Evolutionary conservation across 345 rosid genomes (phyloP), one percentile per base, ranked within the genome.

Genomic region (Hevea brasiliensis): DNA sequence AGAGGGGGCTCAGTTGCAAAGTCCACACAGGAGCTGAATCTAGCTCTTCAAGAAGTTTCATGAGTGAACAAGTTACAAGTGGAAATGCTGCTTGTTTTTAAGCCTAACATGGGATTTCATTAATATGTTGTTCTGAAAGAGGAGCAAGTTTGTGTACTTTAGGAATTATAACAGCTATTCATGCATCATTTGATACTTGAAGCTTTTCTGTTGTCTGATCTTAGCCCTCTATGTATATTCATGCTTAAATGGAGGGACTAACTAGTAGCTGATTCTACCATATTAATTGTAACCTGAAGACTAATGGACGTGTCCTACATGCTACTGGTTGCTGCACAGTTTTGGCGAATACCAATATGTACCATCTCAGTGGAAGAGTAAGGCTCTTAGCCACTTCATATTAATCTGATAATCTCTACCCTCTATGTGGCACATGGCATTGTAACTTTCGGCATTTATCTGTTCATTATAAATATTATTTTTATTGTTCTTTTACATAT

Each of bases 1-100:
- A 87, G 94, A 86, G 97, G 94, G 17, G 98, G 96, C n/a, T 87
- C 89, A 57, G 96, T 92, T 71, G 90, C 92, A 27, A 95, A 95
- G 78, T 83, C 88, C 32, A 94, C 90, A 15, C 89, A 89, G 76
- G 99, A 95, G 83, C 84, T 95, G 76, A 91, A 76, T 82, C 81
- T 95, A 32, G 94, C 97, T 59, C 80, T 95, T 68, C 90, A 92
- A 83, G 96, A 92, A 76, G 85, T 82, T 60, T 92, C 90, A 44
- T 85, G 82, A 83, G 71, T 62, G 20, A 23, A 17, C 65, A 77
- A 61, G n/a, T 67, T 72, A 76, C 18, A 18, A 70, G 73, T 50
- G 23, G 65, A 66, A 50, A 17, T 51, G 41, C 57, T 61, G 61
- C 59, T 67, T 74, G 48, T 77, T 65, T 55, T 66, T 68, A 75